These are phyloP conservation scores for Tirmania nivea DNA, from an alignment of 495 filamentous ascomycete species.

Conservation along the genomic window DNA sequence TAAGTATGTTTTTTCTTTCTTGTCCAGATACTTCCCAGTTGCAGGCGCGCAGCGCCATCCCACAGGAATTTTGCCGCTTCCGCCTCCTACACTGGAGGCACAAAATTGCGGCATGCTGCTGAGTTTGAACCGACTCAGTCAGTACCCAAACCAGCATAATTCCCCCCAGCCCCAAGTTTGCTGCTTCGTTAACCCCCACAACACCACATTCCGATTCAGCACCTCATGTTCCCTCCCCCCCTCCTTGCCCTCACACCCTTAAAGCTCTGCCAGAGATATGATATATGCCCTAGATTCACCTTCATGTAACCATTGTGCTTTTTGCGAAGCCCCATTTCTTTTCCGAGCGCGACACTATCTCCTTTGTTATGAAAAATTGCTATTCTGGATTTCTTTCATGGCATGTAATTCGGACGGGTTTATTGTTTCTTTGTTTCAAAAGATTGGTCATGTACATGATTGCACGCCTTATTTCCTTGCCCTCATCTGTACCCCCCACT, in stretches of 20 bases:
- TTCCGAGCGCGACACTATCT: not conserved
- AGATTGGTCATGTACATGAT: too few relatives aligned
- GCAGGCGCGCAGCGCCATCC: not conserved
- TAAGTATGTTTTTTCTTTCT: not conserved
- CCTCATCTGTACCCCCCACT: too few relatives aligned
- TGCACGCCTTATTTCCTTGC: too few relatives aligned
- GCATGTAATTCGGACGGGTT: conserved; percentile 1
- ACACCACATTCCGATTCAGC: not conserved
- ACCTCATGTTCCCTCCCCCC: not conserved
- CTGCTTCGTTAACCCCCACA: not conserved
- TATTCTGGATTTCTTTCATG: not conserved
- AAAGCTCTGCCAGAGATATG: not conserved
- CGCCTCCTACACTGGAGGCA: not conserved
- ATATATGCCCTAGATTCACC: not conserved
- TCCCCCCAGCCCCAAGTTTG: not conserved
- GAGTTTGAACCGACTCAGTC: not conserved
- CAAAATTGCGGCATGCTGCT: not conserved
- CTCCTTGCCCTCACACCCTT: not conserved
- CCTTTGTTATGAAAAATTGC: not conserved
- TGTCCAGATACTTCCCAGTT: not conserved
- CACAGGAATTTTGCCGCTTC: not conserved
- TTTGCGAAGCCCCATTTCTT: too few relatives aligned
- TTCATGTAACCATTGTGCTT: conserved; percentile 1
- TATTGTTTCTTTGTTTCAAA: not conserved
- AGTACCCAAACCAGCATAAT: not conserved